Base-by-base conservation (phyloP, 208 protist species). In the Trypanosoma melophagium region DNA sequence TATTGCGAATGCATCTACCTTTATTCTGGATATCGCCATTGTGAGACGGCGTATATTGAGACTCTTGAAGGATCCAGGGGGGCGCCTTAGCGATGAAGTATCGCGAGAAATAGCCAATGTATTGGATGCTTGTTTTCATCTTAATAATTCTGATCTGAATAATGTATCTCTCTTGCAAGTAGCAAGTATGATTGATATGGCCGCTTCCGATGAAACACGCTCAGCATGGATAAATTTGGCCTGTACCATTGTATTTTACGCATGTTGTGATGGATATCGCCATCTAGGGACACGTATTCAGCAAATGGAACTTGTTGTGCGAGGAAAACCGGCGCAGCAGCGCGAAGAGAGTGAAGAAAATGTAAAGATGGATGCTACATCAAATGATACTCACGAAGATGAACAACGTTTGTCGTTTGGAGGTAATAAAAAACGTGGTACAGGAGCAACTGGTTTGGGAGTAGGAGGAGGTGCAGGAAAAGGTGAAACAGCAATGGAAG, bases 131-230 rank as follows among this genome's bases (percentile, higher is more conserved):
- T 54, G 41, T 19, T 62, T n/a, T 24, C 14, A 5, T 22, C 40
- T n/a, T 25, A 41, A 24, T 10, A 22, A 19, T n/a, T 13, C 35
- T 13, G 7, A 42, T 17, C 17, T 21, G 7, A 47, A 22, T 25
- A 13, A 17, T 35, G 7, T 28, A 12, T 24, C 52, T 40, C 59
- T 81, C 17, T 22, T 83, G 4, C 57, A 79, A 21, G 54, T 81
- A 12, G 76, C 73, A 38, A 44, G 61, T 10, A 73, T 80, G 41
- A 72, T 81, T 16, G 84, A 90, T 60, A 51, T 58, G 9, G 80
- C 84, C 13, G 62, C 69, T 8, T 62, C 63, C 12, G 60, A 58
- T 16, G 59, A 65, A 3, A 77, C 74, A 1, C 77, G 80, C 38
- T 45, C 59, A 25, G 56, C 50, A 13, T 90, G 84, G 80, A 58